These are phyloP conservation scores for Biscogniauxia sp. DNA, from an alignment of 2,329 filamentous ascomycete species.

Conservation along the genomic window DNA sequence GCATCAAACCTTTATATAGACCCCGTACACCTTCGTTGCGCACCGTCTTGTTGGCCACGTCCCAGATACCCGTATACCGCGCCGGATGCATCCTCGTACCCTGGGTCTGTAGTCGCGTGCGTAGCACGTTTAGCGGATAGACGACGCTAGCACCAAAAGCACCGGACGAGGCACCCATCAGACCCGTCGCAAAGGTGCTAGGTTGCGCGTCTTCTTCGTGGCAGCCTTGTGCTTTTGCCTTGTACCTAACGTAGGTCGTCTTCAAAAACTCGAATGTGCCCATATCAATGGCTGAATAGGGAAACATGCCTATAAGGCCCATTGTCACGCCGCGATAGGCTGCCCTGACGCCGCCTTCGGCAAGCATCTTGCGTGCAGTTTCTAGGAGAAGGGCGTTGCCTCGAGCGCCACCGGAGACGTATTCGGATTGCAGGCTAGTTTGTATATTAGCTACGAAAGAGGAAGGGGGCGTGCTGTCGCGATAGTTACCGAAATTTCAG, in stretches of 20 bases:
- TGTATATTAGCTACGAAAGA: constrained; percentile 27
- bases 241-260: constrained; percentile 64
- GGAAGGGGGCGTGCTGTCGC: not conserved
- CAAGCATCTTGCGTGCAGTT: constrained; percentile 85
- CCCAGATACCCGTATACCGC: constrained; percentile 87
- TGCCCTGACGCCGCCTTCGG: constrained; percentile 67
- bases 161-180: constrained; percentile 87
- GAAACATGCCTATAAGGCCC: constrained; percentile 94
- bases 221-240: constrained; percentile 65
- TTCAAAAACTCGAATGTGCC: constrained; percentile 95
- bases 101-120: constrained; percentile 89
- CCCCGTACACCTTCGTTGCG: constrained; percentile 79
- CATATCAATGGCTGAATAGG: constrained; percentile 94
- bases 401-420: constrained; percentile 77
- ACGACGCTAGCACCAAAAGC: constrained; percentile 91
- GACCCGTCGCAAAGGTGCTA: constrained; percentile 78
- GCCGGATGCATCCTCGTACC: constrained; percentile 88
- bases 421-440: constrained; percentile 89
- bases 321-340: constrained; percentile 93
- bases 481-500: constrained; percentile 60
- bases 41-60: constrained; percentile 82
- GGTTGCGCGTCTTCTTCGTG: constrained; percentile 82
- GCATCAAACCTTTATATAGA: constrained; percentile 91
- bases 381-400: constrained; percentile 80
- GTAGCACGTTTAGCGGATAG: constrained; percentile 90